Evolutionary conservation across 1,284 basidiomycete species (phyloP), one percentile per base, ranked within the genome.

Genomic region (Melampsora larici-populina): DNA sequence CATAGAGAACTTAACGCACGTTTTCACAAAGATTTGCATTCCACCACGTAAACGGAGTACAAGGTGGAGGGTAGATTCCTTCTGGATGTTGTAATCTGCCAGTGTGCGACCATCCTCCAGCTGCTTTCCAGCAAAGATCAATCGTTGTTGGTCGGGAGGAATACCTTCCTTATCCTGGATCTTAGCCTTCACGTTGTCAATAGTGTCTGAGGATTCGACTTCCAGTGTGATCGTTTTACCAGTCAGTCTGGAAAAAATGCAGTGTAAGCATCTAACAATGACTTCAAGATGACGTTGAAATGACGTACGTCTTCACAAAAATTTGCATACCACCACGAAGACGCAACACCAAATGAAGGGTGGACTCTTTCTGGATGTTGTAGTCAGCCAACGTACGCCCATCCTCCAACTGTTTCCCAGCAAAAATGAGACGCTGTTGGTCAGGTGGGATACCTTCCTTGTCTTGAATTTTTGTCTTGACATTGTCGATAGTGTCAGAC

Each of bases 291-390:
- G 55, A n/a, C n/a, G n/a, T 24, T 1, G n/a, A 29, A 24, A 24
- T 8, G 7, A 43, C 40, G 6, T 13, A 43, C 40, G 40, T 43
- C 40, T 43, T 43, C 40, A 43, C 40, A 43, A 43, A 43, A 13
- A 43, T 43, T 43, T 43, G 40, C 40, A 43, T 43, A 43, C 92
- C 92, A 85, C 92, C 82, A 88, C 89, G 88, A 65, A 90, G 88
- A 85, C 92, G 90, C 79, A 98, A 90, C 80, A 99, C 96, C 80
- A 98, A 86, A 86, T 99, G 95, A 79, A 99, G 91, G 78, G 96
- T 99, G 49, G 90, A 91, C 87, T 94, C 92, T 87, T 94, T 94
- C 87, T 94, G 96, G 83, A 97, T 97, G 88, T 92, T 93, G 87
- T 96, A 95, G 86, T 95, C 92, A 79, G 83, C 82, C 79, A 81